phyloP scores from a whole-genome alignment of 306 rosid genomes.

The Gastrolobium villosum region DNA sequence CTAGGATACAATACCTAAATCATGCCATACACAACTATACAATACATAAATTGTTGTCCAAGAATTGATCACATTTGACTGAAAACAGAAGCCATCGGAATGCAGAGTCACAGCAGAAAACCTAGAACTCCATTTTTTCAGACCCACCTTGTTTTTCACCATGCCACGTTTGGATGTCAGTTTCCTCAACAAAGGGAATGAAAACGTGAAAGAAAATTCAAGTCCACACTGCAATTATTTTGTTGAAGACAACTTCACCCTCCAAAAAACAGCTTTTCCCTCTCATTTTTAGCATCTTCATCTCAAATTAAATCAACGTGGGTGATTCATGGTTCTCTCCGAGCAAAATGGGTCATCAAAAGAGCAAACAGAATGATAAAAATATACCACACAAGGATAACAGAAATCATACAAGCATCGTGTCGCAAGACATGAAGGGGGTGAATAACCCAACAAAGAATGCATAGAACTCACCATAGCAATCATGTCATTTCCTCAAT shows the following conservation, averaged over 20 bases:
- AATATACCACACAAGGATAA: slow-evolving; percentile 51
- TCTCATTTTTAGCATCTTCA: slow-evolving; percentile 26
- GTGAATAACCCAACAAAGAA: slow-evolving; percentile 49
- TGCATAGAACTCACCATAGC: slow-evolving; percentile 47
- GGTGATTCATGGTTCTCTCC: slow-evolving; percentile 49
- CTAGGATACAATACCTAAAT: slow-evolving; percentile 53
- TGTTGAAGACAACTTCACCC: slow-evolving; percentile 44
- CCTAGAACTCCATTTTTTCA: slow-evolving; percentile 43
- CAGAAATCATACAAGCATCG: slow-evolving; percentile 54
- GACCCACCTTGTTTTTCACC: slow-evolving; percentile 32
- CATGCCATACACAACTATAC: slow-evolving; percentile 42
- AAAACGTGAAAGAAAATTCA: slow-evolving; percentile 37
- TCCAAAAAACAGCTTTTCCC: slow-evolving; percentile 39
- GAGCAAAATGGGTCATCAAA: slow-evolving; percentile 27
- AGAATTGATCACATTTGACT: slow-evolving; percentile 43
- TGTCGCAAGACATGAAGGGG: slow-evolving; percentile 53
- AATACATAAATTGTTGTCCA: slow-evolving; percentile 48
- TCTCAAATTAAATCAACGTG: slow-evolving; percentile 43
- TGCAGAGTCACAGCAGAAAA: slow-evolving; percentile 36
- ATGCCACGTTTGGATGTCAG: slow-evolving; percentile 17
- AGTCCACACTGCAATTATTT: slow-evolving; percentile 36
- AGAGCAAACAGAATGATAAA: slow-evolving; percentile 35
- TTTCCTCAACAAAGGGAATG: slow-evolving; percentile 37
- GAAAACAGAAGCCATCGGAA: slow-evolving; percentile 30
- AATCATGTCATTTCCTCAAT: slow-evolving; percentile 36